These are phyloP conservation scores for Sungouiella thailandica DNA, from an alignment of 805 yeast species.

Conservation along the genomic window DNA sequence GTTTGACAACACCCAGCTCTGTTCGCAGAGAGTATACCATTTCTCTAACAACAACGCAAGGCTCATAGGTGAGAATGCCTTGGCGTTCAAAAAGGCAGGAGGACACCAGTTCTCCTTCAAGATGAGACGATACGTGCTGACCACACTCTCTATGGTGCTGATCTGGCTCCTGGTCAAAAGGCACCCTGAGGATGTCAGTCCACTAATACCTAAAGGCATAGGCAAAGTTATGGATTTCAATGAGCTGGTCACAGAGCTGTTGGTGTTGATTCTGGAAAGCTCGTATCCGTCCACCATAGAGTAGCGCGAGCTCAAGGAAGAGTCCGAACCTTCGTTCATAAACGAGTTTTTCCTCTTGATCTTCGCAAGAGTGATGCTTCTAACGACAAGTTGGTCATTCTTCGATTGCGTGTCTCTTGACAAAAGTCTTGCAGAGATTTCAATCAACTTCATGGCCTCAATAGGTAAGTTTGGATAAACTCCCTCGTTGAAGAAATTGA, in stretches of 20 bases:
- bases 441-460: conserved; percentile 59
- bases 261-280: conserved; percentile 45
- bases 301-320: conserved; percentile 25
- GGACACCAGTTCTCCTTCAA: conserved; percentile 46
- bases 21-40: conserved; percentile 50
- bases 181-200: conserved; percentile 35
- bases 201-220: conserved; percentile 40
- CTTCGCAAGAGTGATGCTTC: conserved; percentile 41
- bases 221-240: conserved; percentile 38
- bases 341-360: conserved; percentile 33
- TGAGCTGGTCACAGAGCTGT: conserved; percentile 39
- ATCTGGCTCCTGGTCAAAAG: conserved; percentile 37
- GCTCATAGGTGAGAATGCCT: conserved; percentile 18
- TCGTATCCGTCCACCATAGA: conserved; percentile 58
- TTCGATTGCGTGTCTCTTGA: conserved; percentile 26
- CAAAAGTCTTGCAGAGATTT: conserved; percentile 56
- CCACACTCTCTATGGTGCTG: conserved; percentile 44
- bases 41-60: conserved; percentile 28
- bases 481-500: conserved; percentile 77
- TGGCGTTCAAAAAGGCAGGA: conserved; percentile 23
- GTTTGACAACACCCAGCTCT: conserved; percentile 53
- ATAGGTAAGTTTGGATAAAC: conserved; percentile 56
- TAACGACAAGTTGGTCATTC: conserved; percentile 44
- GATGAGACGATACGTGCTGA: conserved; percentile 49
- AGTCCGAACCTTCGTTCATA: conserved; percentile 18